Evolutionary conservation across 2,329 filamentous ascomycete genomes (phyloP).

Genomic region (Xylaria sp.): DNA sequence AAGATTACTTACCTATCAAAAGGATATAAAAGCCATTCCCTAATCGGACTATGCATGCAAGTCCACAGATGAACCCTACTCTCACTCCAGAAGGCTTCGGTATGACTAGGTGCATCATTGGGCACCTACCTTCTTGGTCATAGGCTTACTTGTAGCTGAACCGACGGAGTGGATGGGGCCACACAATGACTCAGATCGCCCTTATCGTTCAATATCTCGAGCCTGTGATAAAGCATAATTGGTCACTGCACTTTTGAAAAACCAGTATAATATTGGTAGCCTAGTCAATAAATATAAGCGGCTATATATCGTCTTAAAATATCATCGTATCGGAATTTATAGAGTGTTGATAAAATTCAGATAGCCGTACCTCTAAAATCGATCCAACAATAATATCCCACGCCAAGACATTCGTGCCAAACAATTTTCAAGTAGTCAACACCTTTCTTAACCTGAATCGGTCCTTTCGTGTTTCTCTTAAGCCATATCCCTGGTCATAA

Average conservation of each 20-base stretch:
- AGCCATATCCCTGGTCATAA: neutral
- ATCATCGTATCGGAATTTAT: neutral
- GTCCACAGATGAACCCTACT: neutral
- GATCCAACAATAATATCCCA: neutral
- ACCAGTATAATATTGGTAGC: too few species aligned
- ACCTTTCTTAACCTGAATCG: neutral
- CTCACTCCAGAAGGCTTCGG: neutral
- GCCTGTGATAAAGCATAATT: neutral
- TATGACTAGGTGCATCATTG: neutral
- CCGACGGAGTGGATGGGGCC: neutral
- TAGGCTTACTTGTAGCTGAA: neutral
- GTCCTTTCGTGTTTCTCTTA: neutral
- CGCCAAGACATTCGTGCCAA: neutral
- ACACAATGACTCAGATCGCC: neutral
- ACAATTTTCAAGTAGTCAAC: conserved; percentile 2
- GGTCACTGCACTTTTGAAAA: too few species aligned
- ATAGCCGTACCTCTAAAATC: neutral
- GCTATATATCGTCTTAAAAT: neutral
- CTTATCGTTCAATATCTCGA: neutral
- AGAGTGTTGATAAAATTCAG: neutral
- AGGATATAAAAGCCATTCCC: neutral
- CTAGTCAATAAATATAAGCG: neutral
- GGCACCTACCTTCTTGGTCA: neutral
- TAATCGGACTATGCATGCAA: neutral
- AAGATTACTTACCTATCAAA: neutral